Evolutionary conservation across 306 rosid genomes (phyloP).

Genomic region (Ochetophila trinervis): DNA sequence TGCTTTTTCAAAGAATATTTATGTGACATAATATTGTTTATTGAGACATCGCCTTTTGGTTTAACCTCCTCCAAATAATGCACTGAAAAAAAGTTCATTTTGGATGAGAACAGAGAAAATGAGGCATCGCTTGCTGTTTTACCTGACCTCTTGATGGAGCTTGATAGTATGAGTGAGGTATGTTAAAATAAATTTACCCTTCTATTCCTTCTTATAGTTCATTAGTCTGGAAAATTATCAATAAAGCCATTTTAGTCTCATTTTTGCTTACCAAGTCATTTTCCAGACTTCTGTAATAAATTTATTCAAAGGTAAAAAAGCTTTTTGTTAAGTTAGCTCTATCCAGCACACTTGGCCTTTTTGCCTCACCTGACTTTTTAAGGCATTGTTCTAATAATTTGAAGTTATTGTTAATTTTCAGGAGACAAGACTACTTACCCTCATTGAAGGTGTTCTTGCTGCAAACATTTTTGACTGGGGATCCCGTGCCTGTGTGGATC

Average conservation of each 20-base stretch:
- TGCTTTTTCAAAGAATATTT: no score
- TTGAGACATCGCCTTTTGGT: no score
- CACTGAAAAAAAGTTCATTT: no score
- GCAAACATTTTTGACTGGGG: conserved; percentile 99
- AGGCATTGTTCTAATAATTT: conserved; percentile 23
- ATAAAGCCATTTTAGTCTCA: background rate
- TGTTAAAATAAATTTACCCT: conserved; percentile 17
- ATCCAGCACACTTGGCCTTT: conserved; percentile 3
- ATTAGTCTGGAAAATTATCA: background rate
- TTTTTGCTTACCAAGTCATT: background rate
- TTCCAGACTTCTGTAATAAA: conserved; percentile 1
- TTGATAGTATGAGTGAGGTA: conserved; percentile 94
- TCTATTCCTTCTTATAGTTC: conserved; percentile 4
- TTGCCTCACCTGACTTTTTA: conserved; percentile 3
- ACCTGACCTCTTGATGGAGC: conserved; percentile 83
- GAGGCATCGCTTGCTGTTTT: conserved; percentile 99
- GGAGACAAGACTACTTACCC: conserved; percentile 83
- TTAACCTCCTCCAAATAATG: no score
- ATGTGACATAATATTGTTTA: no score
- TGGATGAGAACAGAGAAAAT: conserved; percentile 64
- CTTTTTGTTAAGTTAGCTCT: conserved; percentile 5
- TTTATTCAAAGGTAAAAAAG: background rate
- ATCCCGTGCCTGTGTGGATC: conserved; percentile 96
- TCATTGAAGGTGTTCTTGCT: conserved; percentile 97
- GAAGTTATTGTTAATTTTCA: conserved; percentile 36